A percentile compares a stretch with the other conserved stretches of the same genome.
Conservation (phyloP, 176 grass and related monocot genomes). For the barley (Hordeum vulgare) region MorexV3_pseudomolecules_assembly NC_058522.1:511231129-511231628, state of each 20-base stretch:
- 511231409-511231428: background rate
- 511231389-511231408: background rate
- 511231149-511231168: background rate
- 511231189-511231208: no score
- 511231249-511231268: no score
- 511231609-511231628: slow-evolving; percentile 90
- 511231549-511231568: background rate
- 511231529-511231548: slow-evolving; percentile 34
- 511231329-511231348: background rate
- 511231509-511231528: slow-evolving; percentile 52
- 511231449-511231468: background rate
- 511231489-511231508: slow-evolving; percentile 82
- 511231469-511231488: slow-evolving; percentile 32
- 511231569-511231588: background rate
- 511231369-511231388: background rate
- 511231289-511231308: no score
- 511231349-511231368: background rate
- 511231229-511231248: no score
- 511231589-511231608: background rate
- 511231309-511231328: background rate
- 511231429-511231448: background rate
- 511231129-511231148: background rate
- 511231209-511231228: no score
- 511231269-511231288: no score
- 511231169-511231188: no score